Conservation (phyloP, 1,284 basidiomycete genomes). For the Malassezia dermatis region DNA sequence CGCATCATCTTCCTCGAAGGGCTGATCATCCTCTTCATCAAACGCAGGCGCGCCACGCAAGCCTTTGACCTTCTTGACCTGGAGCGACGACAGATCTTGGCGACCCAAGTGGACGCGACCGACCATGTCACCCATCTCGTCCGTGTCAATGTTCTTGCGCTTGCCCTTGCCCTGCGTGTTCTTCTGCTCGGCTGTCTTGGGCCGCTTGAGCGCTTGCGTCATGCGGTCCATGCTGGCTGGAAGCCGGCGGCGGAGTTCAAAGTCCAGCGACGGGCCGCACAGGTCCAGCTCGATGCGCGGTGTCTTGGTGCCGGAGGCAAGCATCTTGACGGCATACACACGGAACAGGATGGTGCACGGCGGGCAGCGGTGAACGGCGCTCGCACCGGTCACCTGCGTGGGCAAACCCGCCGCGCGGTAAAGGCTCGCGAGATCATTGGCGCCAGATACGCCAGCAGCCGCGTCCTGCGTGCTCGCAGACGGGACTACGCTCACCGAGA, state of each 20-base stretch:
- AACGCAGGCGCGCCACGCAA: constrained; percentile 48
- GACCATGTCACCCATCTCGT: constrained; percentile 93
- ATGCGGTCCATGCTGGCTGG: constrained; percentile 67
- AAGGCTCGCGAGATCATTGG: constrained; percentile 22
- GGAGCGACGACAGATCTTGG: constrained; percentile 77
- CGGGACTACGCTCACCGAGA: constrained; percentile 50
- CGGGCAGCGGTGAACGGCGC: constrained; percentile 53
- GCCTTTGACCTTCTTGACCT: constrained; percentile 85
- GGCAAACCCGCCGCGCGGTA: constrained; percentile 34
- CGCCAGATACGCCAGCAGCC: not conserved
- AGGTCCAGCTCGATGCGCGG: constrained; percentile 63
- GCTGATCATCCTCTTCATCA: constrained; percentile 25
- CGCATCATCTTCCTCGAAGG: constrained; percentile 22
- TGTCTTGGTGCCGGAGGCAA: constrained; percentile 53
- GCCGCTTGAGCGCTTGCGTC: constrained; percentile 68
- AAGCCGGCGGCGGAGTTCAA: constrained; percentile 65
- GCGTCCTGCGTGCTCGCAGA: constrained; percentile 5
- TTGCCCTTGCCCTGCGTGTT: constrained; percentile 66
- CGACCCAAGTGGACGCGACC: constrained; percentile 78
- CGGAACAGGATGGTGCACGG: constrained; percentile 66
- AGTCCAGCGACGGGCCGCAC: constrained; percentile 84
- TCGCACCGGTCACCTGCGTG: constrained; percentile 45
- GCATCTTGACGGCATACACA: constrained; percentile 67
- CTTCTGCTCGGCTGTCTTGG: constrained; percentile 66
- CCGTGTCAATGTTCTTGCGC: constrained; percentile 75